These are phyloP conservation scores for Lizonia empirigonia DNA, from an alignment of 2,329 filamentous ascomycete genomes.

Conservation along the genomic window DNA sequence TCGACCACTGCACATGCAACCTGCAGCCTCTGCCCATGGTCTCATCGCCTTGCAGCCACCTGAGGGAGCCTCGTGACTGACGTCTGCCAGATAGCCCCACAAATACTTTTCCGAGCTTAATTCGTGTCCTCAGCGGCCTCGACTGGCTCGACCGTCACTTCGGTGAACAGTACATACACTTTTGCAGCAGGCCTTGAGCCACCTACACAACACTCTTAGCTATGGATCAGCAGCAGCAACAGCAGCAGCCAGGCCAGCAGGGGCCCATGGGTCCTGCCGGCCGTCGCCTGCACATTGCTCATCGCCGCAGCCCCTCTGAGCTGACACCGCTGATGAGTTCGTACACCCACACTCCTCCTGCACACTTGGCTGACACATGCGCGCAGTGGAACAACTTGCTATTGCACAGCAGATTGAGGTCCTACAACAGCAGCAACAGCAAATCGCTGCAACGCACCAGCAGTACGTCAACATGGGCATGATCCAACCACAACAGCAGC, in stretches of 20 bases:
- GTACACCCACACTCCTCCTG: conserved; percentile 51
- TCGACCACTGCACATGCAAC: conserved; percentile 17
- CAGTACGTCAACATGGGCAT: conserved; percentile 98
- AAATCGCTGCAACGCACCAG: conserved; percentile 94
- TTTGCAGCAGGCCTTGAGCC: conserved; percentile 33
- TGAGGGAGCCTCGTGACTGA: conserved; percentile 24
- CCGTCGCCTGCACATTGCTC: conserved; percentile 93
- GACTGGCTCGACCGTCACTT: conserved; percentile 32
- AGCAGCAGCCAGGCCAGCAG: conserved; percentile 58
- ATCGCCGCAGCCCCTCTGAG: conserved; percentile 95
- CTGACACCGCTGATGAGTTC: conserved; percentile 97
- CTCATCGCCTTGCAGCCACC: neutral
- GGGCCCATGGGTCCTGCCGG: conserved; percentile 71
- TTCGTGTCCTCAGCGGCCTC: conserved; percentile 30
- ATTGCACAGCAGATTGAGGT: conserved; percentile 98
- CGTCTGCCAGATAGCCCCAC: conserved; percentile 31
- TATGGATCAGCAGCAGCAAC: conserved; percentile 60
- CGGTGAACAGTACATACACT: conserved; percentile 28
- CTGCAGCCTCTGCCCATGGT: conserved; percentile 14
- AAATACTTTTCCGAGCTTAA: conserved; percentile 28
- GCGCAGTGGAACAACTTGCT: conserved; percentile 89
- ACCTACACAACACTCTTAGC: conserved; percentile 30
- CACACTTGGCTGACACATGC: conserved; percentile 29
- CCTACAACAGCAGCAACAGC: conserved; percentile 96
- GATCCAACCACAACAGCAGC: conserved; percentile 81